Evolutionary conservation across 2,329 filamentous ascomycete species (phyloP), one percentile per base, ranked within the genome.

Genomic region (Amylocarpus encephaloides): DNA sequence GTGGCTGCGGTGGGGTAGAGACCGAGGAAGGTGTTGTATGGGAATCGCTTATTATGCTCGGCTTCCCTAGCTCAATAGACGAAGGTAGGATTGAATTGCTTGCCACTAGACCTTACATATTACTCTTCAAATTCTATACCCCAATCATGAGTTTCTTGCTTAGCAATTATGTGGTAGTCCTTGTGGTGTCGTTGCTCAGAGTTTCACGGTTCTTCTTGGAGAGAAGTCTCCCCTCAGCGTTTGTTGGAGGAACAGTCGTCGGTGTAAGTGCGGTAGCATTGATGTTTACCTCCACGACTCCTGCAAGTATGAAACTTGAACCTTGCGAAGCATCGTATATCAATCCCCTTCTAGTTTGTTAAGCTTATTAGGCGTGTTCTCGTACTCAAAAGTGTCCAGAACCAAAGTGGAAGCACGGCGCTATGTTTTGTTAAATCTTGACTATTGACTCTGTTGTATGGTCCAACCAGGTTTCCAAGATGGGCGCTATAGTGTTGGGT

Each of bases 401-500:
- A 70, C 54, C 67, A 71, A 46, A 71, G 59, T 10, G 66, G 65
- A n/a, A 73, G 54, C 35, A 73, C 68, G 0, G 69, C 62, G 1
- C 67, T 69, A 51, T 73, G 69, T 5, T 60, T 60, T 1, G 68
- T 80, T 78, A 83, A 80, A 51, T 84, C 79, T 45, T 75, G 81
- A 1, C 78, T 78, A 51, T 83, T 83, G 0, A 74, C 70, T 1
- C 80, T 73, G 61, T 84, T 81, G 77, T 80, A 84, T 0, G 81
- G 80, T 0, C 80, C 80, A 1, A 79, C 80, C 39, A 83, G 71
- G 51, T 83, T 84, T 53, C 72, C 76, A 64, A 84, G 65, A 2
- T 73, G 71, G 0, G 79, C 73, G 48, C 83, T 77, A 67, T 79
- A 84, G 2, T 83, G 70, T 35, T 73, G 59, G 0, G 71, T 70